Evolutionary conservation across 2,329 filamentous ascomycete genomes (phyloP).

Genomic region (Ophiocordyceps robertsii): DNA sequence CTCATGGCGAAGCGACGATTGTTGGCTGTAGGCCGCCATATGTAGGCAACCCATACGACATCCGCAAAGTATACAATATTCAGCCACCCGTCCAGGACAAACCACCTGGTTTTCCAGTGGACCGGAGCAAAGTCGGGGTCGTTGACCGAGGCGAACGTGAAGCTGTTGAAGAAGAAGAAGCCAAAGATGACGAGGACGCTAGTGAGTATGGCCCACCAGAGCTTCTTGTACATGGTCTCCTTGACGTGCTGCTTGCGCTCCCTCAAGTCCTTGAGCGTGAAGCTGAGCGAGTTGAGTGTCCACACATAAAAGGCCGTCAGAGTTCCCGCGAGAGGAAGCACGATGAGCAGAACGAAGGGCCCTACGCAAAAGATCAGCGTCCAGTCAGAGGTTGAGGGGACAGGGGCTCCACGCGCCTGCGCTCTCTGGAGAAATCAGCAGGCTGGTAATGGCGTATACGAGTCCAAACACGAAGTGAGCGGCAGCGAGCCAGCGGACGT

Average conservation of each 20-base stretch:
- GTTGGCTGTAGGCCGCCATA: constrained; percentile 94
- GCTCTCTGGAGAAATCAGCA: constrained; percentile 78
- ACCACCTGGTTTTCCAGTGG: constrained; percentile 97
- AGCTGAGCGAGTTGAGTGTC: constrained; percentile 90
- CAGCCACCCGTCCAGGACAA: constrained; percentile 91
- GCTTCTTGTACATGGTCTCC: constrained; percentile 89
- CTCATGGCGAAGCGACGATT: constrained; percentile 98
- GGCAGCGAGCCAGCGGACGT: constrained; percentile 79
- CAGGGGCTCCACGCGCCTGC: constrained; percentile 39
- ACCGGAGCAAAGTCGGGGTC: constrained; percentile 87
- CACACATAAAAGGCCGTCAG: constrained; percentile 96
- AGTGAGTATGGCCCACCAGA: constrained; percentile 93
- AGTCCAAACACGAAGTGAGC: constrained; percentile 92
- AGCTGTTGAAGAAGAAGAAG: constrained; percentile 98
- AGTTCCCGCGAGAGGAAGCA: constrained; percentile 81
- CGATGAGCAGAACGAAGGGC: constrained; percentile 81
- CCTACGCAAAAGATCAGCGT: constrained; percentile 31
- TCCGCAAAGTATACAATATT: constrained; percentile 94
- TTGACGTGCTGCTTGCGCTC: constrained; percentile 91
- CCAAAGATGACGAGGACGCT: constrained; percentile 93
- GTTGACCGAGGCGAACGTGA: constrained; percentile 75
- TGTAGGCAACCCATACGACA: constrained; percentile 82
- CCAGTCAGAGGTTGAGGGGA: neutral
- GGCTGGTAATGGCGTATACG: constrained; percentile 80
- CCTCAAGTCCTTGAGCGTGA: constrained; percentile 90